Percentiles rank a stretch among this genome's conserved stretches.
These are phyloP conservation scores for Trichoderma reesei DNA, from an alignment of 495 filamentous ascomycete genomes.

Conservation along the genomic window DNA sequence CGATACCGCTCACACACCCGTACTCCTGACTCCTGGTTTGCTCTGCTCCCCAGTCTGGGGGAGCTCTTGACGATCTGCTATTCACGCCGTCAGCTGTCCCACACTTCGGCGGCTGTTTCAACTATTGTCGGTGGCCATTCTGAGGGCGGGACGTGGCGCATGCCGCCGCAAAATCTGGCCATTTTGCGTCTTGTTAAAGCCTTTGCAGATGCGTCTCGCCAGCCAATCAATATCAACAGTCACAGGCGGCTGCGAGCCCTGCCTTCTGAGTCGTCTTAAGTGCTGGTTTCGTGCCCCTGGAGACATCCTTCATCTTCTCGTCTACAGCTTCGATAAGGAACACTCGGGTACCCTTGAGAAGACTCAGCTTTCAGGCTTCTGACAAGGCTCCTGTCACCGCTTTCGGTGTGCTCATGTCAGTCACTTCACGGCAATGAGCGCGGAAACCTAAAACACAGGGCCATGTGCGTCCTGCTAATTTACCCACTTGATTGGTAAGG, in stretches of 20 bases:
- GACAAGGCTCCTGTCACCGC: no score
- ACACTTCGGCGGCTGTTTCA: not conserved
- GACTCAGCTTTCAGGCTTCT: no score
- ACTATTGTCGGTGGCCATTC: not conserved
- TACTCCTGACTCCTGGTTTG: no score
- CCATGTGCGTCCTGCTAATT: not conserved
- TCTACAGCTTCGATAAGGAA: no score
- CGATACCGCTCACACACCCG: no score
- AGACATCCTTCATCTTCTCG: not conserved
- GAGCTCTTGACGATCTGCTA: not conserved
- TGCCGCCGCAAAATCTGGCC: not conserved
- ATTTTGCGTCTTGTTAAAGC: not conserved
- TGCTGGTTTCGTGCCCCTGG: not conserved
- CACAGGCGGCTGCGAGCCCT: not conserved
- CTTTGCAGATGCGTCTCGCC: not conserved
- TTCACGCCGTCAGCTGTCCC: not conserved
- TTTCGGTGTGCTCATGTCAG: not conserved
- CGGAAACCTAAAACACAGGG: not conserved
- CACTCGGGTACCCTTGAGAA: no score
- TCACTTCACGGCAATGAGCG: not conserved
- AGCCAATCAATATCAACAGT: not conserved
- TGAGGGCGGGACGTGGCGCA: not conserved
- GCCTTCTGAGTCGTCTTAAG: not conserved
- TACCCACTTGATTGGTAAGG: not conserved
- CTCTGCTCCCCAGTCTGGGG: no score